Conservation (phyloP, 805 yeast species). For the Monosporozyma siamensis region DNA sequence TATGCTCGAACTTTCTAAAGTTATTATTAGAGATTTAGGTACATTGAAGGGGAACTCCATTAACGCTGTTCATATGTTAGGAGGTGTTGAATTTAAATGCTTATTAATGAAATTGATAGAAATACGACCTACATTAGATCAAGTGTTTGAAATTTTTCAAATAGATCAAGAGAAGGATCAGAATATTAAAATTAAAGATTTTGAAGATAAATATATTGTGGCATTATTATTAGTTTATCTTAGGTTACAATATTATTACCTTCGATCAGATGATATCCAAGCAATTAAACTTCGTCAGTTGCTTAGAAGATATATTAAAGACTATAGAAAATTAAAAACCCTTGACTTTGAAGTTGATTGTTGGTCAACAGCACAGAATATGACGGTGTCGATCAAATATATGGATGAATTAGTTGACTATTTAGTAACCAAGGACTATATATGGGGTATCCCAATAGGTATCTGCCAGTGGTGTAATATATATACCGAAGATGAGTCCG, state of each 20-base stretch:
- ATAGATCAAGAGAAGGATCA: slow-evolving; percentile 37
- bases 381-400: slow-evolving; percentile 31
- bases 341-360: slow-evolving; percentile 31
- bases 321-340: slow-evolving; percentile 58
- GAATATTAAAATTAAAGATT: slow-evolving; percentile 19
- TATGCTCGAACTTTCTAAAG: slow-evolving; percentile 15
- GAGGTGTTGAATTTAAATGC: slow-evolving; percentile 37
- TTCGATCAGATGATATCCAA: slow-evolving; percentile 32
- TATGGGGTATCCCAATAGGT: slow-evolving; percentile 70
- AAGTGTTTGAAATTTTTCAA: slow-evolving; percentile 31
- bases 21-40: slow-evolving; percentile 23
- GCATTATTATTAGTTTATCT: slow-evolving; percentile 54
- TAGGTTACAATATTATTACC: slow-evolving; percentile 33
- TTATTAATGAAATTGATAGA: slow-evolving; percentile 69
- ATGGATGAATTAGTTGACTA: slow-evolving; percentile 72
- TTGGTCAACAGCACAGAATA: slow-evolving; percentile 23
- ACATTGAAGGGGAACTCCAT: slow-evolving; percentile 11
- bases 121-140: slow-evolving; percentile 46
- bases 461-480: slow-evolving; percentile 36
- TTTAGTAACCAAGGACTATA: slow-evolving; percentile 46
- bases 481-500: slow-evolving; percentile 19
- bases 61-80: slow-evolving; percentile 16
- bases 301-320: slow-evolving; percentile 50
- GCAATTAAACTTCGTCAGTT: slow-evolving; percentile 39
- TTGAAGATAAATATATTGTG: slow-evolving; percentile 46